Percentiles rank a stretch among this genome's conserved stretches.
Evolutionary conservation across 176 grass and related monocot species (phyloP).

Genomic region (Elaeis guineensis): DNA sequence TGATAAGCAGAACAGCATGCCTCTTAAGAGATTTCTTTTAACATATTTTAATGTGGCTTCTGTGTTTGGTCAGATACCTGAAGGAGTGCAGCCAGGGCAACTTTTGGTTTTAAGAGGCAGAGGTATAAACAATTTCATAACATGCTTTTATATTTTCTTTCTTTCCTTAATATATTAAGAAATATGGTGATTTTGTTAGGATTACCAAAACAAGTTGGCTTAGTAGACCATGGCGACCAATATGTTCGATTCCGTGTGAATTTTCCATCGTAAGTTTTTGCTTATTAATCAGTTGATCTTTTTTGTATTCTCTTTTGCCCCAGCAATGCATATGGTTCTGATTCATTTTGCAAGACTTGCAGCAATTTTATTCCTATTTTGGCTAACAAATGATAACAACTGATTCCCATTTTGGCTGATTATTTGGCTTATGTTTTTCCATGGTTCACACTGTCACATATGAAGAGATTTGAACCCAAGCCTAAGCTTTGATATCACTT

Average conservation of each 20-base stretch:
- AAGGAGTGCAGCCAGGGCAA: slow-evolving; percentile 83
- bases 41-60: neutral
- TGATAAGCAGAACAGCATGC: no score
- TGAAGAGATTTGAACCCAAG: no score
- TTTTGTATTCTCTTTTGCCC: slow-evolving; percentile 11
- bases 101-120: slow-evolving; percentile 72
- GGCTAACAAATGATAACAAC: no score
- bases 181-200: slow-evolving; percentile 45
- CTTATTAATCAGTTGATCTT: slow-evolving; percentile 9
- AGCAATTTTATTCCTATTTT: no score
- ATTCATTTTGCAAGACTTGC: no score
- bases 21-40: no score
- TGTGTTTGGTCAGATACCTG: slow-evolving; percentile 60
- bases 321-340: slow-evolving; percentile 30
- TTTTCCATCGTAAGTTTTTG: slow-evolving; percentile 86
- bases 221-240: slow-evolving; percentile 56
- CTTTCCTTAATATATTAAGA: slow-evolving; percentile 29
- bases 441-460: no score
- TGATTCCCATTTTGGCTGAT: no score
- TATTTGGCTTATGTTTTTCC: no score
- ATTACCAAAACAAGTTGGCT: slow-evolving; percentile 53
- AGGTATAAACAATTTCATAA: slow-evolving; percentile 42
- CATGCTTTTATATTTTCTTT: slow-evolving; percentile 2
- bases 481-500: no score
- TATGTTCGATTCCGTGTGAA: slow-evolving; percentile 71